Evolutionary conservation across 495 filamentous ascomycete species (phyloP).

Genomic region (Echria macrotheca): DNA sequence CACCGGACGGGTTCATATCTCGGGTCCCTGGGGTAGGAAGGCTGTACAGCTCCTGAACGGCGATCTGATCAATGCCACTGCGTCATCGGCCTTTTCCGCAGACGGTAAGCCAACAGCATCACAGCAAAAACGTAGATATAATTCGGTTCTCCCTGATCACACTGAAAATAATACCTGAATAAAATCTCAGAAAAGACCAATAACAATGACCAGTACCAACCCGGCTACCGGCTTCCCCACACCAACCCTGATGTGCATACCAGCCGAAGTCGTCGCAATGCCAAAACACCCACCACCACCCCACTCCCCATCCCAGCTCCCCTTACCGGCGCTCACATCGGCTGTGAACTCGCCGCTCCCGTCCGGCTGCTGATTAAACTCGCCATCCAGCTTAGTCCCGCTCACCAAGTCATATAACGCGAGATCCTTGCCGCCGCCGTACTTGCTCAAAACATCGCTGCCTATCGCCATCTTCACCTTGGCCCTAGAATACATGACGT

Average conservation of each 20-base stretch:
- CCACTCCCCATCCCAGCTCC: conserved; percentile 1
- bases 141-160: too few relatives aligned
- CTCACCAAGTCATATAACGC: conserved; percentile 2
- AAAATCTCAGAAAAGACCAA: too few relatives aligned
- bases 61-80: too few relatives aligned
- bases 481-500: background rate
- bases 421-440: background rate
- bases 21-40: too few relatives aligned
- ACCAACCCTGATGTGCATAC: background rate
- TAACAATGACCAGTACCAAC: background rate
- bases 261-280: background rate
- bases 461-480: background rate
- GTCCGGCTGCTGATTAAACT: background rate
- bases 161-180: too few relatives aligned
- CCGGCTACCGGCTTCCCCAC: background rate
- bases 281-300: conserved; percentile 4
- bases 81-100: too few relatives aligned
- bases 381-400: background rate
- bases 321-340: background rate
- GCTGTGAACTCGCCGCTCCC: background rate
- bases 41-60: too few relatives aligned
- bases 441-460: background rate
- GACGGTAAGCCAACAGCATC: too few relatives aligned
- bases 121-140: too few relatives aligned
- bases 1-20: too few relatives aligned